Percentiles rank a stretch among this genome's conserved stretches.
These are phyloP conservation scores for Pilaira anomala DNA, from an alignment of 192 early-diverging fungal species.

Conservation along the genomic window DNA sequence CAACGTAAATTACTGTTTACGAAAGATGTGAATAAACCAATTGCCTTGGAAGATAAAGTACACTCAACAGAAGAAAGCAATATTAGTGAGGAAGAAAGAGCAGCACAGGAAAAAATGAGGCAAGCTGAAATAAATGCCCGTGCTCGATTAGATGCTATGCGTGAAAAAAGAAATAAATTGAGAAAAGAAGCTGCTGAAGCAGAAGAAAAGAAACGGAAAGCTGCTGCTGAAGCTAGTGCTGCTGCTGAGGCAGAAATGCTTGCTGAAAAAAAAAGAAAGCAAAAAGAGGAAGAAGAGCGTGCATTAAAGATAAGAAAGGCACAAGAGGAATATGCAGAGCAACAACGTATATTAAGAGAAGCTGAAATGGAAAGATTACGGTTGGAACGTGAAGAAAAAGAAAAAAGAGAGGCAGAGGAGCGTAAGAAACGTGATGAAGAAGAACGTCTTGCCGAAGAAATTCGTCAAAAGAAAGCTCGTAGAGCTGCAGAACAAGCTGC, in stretches of 20 bases:
- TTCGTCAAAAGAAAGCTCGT: slow-evolving; percentile 26
- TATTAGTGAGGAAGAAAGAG: slow-evolving; percentile 28
- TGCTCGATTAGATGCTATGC: slow-evolving; percentile 31
- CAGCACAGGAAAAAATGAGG: slow-evolving; percentile 40
- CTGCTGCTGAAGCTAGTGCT: slow-evolving; percentile 20
- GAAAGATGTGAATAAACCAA: slow-evolving; percentile 7
- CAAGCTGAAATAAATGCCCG: slow-evolving; percentile 43
- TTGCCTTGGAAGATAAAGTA: neutral
- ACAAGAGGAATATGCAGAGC: slow-evolving; percentile 21
- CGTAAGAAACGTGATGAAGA: slow-evolving; percentile 36
- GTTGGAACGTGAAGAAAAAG: slow-evolving; percentile 17
- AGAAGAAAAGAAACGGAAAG: slow-evolving; percentile 26
- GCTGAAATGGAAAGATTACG: slow-evolving; percentile 22
- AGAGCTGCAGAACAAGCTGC: slow-evolving; percentile 36
- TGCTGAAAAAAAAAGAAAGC: slow-evolving; percentile 38
- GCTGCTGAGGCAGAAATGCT: slow-evolving; percentile 31
- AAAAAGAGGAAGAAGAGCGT: slow-evolving; percentile 29
- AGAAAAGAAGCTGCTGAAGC: slow-evolving; percentile 41
- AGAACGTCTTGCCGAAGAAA: slow-evolving; percentile 37
- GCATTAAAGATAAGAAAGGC: slow-evolving; percentile 9
- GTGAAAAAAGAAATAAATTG: slow-evolving; percentile 19
- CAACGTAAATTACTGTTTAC: slow-evolving; percentile 29
- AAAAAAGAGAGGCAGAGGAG: slow-evolving; percentile 27
- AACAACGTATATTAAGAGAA: slow-evolving; percentile 1
- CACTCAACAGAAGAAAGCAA: slow-evolving; percentile 1